Base-by-base conservation (phyloP, 176 grass and related monocot species). In the Ananas comosus region DNA sequence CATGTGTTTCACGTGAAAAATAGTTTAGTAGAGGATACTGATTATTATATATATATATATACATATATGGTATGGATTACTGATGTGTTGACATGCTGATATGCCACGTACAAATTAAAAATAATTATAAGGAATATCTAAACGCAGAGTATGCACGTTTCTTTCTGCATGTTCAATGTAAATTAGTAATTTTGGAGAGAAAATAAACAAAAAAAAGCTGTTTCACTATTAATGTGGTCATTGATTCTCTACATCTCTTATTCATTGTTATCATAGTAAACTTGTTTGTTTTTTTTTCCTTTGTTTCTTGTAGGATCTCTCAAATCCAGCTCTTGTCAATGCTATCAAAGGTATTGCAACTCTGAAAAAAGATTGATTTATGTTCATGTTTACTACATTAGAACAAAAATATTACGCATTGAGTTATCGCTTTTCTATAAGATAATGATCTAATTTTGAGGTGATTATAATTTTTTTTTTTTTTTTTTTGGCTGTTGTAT, bases 251-350 rank as follows among this genome's bases (percentile, higher is more conserved):
- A 47, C 47, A 57, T 76, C 9, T 57, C 72, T 79, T 10, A 17
- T 51, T 49, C 7, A 27, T 33, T 27, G 50, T 67, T 13, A 22
- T 27, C 33, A 10, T 57, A 23, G 23, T 51, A 69, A 13, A 51
- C 57, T 47, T 64, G 22, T 23, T 23, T 23, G 22, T 71, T 42
- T 19, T 49, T 64, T 48, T 63, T 22, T 68, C 3, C 27, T 69
- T 51, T 19, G 51, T n/a, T 69, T 72, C 61, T 22, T 11, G 63
- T 53, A 89, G 86, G 86, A 89, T 79, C 71, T 89, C 33, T 57
- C 64, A 54, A 82, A 79, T 17, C 67, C 71, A 13, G 73, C 85
- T 11, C 68, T 89, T 4, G 51, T 67, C 75, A 89, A 89, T 81
- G 78, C 86, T 12, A 33, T 89, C 53, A 81, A 71, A 72, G 86